Evolutionary conservation across 345 rosid species (phyloP), one percentile per base, ranked within the genome.

Genomic region (Orychophragmus violaceus): DNA sequence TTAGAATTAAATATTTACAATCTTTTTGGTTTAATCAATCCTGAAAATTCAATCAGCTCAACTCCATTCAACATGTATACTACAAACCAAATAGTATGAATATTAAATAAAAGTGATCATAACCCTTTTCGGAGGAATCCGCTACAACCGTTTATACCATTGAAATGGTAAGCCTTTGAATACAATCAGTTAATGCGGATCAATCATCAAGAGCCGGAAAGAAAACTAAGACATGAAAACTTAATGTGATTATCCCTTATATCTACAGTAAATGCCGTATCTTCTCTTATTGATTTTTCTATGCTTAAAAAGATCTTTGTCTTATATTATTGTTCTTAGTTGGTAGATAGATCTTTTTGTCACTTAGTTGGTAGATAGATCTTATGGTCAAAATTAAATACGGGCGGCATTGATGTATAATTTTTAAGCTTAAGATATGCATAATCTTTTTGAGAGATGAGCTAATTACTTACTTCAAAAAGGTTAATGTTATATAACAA

Each of bases 331-430:
- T 44, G 22, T 41, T 45, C 69, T 42, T 54, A 62, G 22, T 53
- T 53, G 16, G 48, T 70, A 62, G 62, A 61, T 39, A 62, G 27
- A 62, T 59, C n/a, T n/a, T n/a, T n/a, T n/a, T n/a, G n/a, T n/a
- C n/a, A n/a, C n/a, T n/a, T n/a, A n/a, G n/a, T n/a, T n/a, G n/a
- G n/a, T n/a, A n/a, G n/a, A n/a, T n/a, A n/a, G n/a, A 29, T 56
- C 35, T 35, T 14, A 16, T 8, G 33, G 13, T 7, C 13, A n/a
- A 35, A 33, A 46, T 46, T 59, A 13, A 48, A 45, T 14, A 14
- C 18, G 10, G 32, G 19, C 46, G 21, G 53, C 39, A 42, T 50
- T 49, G 30, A 59, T 48, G 41, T 32, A 16, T 52, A 44, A 70
- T 62, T 56, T 44, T 45, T 32, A 17, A 44, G 63, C 39, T 52